These are phyloP conservation scores for Sphaerulina musiva DNA, from an alignment of 2,329 filamentous ascomycete genomes.

Conservation along the genomic window DNA sequence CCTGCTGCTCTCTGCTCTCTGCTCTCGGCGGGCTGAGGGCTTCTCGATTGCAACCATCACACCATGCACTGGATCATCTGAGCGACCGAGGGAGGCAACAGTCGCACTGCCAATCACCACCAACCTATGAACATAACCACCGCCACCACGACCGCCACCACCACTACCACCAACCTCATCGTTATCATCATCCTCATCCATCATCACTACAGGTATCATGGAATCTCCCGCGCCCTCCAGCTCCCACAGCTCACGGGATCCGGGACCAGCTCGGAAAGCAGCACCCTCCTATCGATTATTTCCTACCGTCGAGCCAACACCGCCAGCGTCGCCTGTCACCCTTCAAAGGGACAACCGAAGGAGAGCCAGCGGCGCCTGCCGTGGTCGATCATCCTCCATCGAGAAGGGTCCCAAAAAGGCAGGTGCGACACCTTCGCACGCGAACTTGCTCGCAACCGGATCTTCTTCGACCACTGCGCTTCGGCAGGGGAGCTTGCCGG, in stretches of 20 bases:
- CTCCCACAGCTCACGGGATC: conserved; percentile 11
- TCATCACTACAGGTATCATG: conserved; percentile 2
- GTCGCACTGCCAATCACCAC: background rate
- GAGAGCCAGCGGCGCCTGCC: conserved; percentile 15
- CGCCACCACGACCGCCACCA: background rate
- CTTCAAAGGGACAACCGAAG: conserved; percentile 14
- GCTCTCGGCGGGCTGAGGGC: no score
- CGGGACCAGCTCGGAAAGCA: conserved; percentile 10
- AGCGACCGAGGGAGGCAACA: background rate
- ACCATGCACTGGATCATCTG: background rate
- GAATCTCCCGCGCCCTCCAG: conserved; percentile 14
- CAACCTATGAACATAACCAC: no score
- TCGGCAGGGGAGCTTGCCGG: conserved; percentile 14
- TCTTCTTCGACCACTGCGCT: conserved; percentile 5
- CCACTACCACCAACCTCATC: conserved; percentile 9
- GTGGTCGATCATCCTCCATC: conserved; percentile 24
- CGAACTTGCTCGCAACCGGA: background rate
- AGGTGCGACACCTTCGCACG: background rate
- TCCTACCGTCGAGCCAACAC: conserved; percentile 26
- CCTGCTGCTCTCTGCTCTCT: background rate
- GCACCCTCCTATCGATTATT: conserved; percentile 26
- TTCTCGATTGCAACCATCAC: background rate
- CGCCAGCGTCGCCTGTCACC: conserved; percentile 20
- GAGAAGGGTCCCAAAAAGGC: conserved; percentile 14
- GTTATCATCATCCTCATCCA: no score